Evolutionary conservation across 176 grass and related monocot species (phyloP).

Genomic region (Bonia amplexicaulis): DNA sequence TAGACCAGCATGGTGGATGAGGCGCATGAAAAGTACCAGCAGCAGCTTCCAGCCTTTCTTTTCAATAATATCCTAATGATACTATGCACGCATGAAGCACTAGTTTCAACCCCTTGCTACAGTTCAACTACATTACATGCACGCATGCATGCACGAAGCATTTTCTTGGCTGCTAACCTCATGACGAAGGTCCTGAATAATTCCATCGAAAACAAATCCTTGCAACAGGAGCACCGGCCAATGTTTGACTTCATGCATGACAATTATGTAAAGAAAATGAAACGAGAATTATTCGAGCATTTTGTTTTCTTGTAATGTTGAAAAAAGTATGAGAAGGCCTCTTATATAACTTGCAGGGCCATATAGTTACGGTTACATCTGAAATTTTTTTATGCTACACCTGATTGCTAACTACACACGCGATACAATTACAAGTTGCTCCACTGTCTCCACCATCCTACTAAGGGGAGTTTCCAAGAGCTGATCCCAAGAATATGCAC

Average conservation of each 20-base stretch:
- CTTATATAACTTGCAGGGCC: constrained; percentile 32
- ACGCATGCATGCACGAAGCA: too few relatives aligned
- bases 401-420: constrained; percentile 10
- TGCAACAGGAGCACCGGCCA: background rate
- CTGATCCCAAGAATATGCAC: constrained; percentile 10
- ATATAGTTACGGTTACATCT: background rate
- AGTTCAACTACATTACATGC: too few relatives aligned
- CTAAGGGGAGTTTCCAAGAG: background rate
- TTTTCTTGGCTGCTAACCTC: background rate
- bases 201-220: background rate
- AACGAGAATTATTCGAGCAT: background rate
- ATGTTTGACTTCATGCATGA: background rate
- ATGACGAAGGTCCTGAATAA: background rate
- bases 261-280: background rate
- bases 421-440: constrained; percentile 2
- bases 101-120: too few relatives aligned
- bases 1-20: too few relatives aligned
- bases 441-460: constrained; percentile 6
- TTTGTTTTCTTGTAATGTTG: background rate
- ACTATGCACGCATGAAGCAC: too few relatives aligned
- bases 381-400: background rate
- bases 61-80: too few relatives aligned
- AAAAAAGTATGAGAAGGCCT: background rate
- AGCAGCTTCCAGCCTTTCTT: too few relatives aligned
- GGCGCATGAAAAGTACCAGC: too few relatives aligned